Evolutionary conservation across 2,329 filamentous ascomycete genomes (phyloP).

Genomic region (Kalmusia sp.): DNA sequence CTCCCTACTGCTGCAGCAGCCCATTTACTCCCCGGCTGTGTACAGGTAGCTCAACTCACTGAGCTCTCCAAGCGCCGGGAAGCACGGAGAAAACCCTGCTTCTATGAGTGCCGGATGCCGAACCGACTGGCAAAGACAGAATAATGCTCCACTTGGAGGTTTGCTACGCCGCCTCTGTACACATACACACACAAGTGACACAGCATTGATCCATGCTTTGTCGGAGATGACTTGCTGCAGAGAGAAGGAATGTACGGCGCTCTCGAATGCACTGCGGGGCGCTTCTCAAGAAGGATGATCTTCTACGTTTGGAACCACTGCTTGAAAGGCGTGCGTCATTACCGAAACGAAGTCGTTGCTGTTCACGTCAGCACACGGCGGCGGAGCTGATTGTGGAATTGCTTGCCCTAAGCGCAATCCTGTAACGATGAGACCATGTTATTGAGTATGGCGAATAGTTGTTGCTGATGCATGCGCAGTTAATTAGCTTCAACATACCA

Average conservation of each 20-base stretch:
- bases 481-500: too few relatives aligned
- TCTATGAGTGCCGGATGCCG: not conserved
- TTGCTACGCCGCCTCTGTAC: conserved; percentile 17
- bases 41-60: not conserved
- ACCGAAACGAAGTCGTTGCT: conserved; percentile 19
- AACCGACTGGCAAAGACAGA: not conserved
- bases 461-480: too few relatives aligned
- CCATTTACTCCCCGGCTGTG: not conserved
- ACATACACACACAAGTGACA: conserved; percentile 17
- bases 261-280: conserved; percentile 14
- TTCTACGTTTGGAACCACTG: not conserved
- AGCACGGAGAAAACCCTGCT: not conserved
- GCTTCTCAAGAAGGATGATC: not conserved
- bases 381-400: too few relatives aligned
- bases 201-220: conserved; percentile 19
- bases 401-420: too few relatives aligned
- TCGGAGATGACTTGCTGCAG: too few relatives aligned
- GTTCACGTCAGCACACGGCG: conserved; percentile 26
- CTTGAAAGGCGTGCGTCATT: conserved; percentile 6
- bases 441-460: too few relatives aligned
- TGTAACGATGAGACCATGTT: too few relatives aligned
- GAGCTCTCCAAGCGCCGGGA: conserved; percentile 1
- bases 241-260: too few relatives aligned
- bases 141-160: conserved; percentile 8
- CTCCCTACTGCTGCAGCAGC: not conserved